Evolutionary conservation across 1,284 basidiomycete genomes (phyloP), one percentile per base, ranked within the genome.

Genomic region (Bothia castanella): DNA sequence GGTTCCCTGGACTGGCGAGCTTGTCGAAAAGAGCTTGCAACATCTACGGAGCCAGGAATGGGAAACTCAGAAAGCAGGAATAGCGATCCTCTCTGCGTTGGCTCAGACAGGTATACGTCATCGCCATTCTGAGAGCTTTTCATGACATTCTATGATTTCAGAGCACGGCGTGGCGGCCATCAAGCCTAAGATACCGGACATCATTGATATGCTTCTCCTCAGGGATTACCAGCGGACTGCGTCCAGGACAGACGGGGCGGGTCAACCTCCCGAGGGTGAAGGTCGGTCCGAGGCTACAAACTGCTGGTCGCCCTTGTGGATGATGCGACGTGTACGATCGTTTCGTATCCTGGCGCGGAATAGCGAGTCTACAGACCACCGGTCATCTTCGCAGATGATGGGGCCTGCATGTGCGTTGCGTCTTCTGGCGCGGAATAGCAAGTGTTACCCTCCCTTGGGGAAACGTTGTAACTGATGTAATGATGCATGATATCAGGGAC

Each of bases 361-460:
- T 25, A 25, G 25, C 9, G 9, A 5, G 25, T 25, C 9, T 25
- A 5, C 25, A 25, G 25, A 25, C 25, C 25, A 9, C 9, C 25
- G 25, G 9, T 25, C 45, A 25, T 29, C 54, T 32, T 55, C 54
- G 17, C 38, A 37, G 50, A 53, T 58, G 48, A 46, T 56, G 37
- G 57, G 57, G 14, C 57, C 57, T 7, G 51, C 46, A 13, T 59
- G 54, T 21, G 57, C 49, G 19, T 29, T 58, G 40, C 49, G 49
- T 17, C 49, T 45, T 8, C 47, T 59, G 12, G 47, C 51, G 7
- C 51, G 52, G 45, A 47, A 57, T 5, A 23, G 57, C 16, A 27
- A 38, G 47, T 42, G 19, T 36, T 21, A 6, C 19, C 5, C 5
- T 13, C 16, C 16, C 17, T 40, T 21, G 5, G 11, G 13, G 12